Conservation (phyloP, 371 early-diverging fungal species). For the Mortierella sp. region DNA sequence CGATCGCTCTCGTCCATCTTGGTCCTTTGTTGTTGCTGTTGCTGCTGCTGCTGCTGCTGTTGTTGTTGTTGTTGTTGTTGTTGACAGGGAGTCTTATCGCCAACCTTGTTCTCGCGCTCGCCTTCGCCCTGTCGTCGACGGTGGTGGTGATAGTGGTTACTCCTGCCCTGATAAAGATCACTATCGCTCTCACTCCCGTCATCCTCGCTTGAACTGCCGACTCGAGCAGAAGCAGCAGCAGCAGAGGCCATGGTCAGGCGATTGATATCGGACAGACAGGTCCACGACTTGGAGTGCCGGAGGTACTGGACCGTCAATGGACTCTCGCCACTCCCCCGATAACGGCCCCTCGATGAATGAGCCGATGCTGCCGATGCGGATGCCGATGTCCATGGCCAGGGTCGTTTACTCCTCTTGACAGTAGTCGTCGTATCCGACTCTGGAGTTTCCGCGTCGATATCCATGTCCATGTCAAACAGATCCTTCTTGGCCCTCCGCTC, state of each 20-base stretch:
- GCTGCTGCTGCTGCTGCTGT: background rate
- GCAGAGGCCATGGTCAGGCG: background rate
- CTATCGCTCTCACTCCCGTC: background rate
- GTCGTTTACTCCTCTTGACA: background rate
- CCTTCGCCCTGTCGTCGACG: background rate
- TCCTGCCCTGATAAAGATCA: background rate
- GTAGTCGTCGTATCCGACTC: background rate
- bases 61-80: background rate
- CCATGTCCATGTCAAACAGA: background rate
- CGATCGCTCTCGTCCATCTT: conserved; percentile 5
- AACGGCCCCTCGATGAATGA: no score
- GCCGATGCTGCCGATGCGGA: background rate
- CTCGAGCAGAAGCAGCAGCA: no score
- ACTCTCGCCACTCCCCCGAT: background rate
- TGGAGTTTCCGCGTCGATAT: no score
- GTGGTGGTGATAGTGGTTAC: no score
- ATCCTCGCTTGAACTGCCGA: background rate
- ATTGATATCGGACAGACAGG: background rate
- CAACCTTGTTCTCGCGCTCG: background rate
- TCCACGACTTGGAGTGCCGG: conserved; percentile 3
- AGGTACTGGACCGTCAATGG: background rate
- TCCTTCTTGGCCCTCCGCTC: conserved; percentile 13
- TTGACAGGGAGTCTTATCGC: no score
- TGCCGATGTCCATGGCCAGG: background rate
- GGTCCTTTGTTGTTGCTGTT: background rate